Evolutionary conservation across 768 basidiomycete species (phyloP), one percentile per base, ranked within the genome.

Genomic region (Boletus rufocinnamomeus): DNA sequence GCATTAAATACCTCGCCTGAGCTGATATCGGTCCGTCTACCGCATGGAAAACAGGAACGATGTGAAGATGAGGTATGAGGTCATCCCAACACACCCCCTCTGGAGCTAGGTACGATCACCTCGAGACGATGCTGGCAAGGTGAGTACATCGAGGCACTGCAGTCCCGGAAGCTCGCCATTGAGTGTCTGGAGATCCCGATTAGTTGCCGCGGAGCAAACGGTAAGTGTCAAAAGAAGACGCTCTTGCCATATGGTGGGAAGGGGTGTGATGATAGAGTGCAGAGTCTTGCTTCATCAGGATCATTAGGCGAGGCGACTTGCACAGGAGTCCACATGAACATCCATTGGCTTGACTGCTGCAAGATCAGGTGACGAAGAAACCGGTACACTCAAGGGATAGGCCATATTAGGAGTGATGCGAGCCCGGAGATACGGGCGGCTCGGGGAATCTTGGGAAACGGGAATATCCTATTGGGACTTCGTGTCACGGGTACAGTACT

Each of bases 1-100:
- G 34, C 17, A 44, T 62, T 71, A 66, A 60, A 71, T 72, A 70
- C 56, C 23, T 25, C 28, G 19, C 32, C 14, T 14, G 16, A 30
- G 34, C 46, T 17, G 40, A 19, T 30, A 47, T 43, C 34, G 14
- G 52, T 47, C 19, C 25, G 49, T 32, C n/a, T 37, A 38, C 47
- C 52, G 52, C 58, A 43, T 59, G 58, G 52, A 35, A 48, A 28
- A 40, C 45, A 65, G 35, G 55, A 47, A 50, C 57, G 27, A 38
- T 38, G 52, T 34, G 60, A 54, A 50, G 30, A 35, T 38, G n/a
- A 23, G 10, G 35, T 34, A 48, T 23, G 51, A 38, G 17, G 25
- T 28, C n/a, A 17, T 37, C 6, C 9, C 56, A 65, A 52, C 35
- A 44, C 46, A 47, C 16, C 51, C 17, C 19, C n/a, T 45, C 44